These are phyloP conservation scores for Ambrosia hybrid DNA, from an alignment of 140 eudicot genomes.

Conservation along the genomic window DNA sequence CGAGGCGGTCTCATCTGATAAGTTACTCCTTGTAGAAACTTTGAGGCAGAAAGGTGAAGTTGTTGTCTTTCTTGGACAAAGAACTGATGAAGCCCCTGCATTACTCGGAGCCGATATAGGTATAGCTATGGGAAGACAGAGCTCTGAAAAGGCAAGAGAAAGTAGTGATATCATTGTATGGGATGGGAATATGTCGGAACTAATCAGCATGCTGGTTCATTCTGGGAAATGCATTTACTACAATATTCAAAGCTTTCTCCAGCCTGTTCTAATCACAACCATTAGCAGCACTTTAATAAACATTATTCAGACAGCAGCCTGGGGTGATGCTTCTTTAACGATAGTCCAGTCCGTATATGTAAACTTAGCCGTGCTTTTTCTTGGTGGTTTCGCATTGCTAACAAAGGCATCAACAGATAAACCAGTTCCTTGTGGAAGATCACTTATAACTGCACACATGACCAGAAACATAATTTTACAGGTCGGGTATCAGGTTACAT, in stretches of 20 bases:
- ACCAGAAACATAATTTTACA: constrained; percentile 36
- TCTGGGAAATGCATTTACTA: constrained; percentile 32
- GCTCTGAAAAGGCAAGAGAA: constrained; percentile 32
- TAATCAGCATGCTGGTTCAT: constrained; percentile 12
- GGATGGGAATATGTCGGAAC: constrained; percentile 12
- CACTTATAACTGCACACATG: constrained; percentile 32
- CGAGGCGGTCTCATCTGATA: constrained; percentile 36
- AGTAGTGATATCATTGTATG: constrained; percentile 30
- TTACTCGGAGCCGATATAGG: constrained; percentile 42
- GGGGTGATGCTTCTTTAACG: constrained; percentile 36
- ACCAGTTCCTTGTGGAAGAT: background rate
- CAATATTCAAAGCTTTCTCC: constrained; percentile 39
- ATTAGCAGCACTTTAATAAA: constrained; percentile 27
- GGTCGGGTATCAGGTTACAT: constrained; percentile 24
- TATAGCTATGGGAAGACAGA: constrained; percentile 36
- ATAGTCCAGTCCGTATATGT: constrained; percentile 15
- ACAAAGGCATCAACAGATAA: constrained; percentile 13
- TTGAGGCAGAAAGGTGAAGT: constrained; percentile 32
- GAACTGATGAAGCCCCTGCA: constrained; percentile 40
- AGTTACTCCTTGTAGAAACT: constrained; percentile 35
- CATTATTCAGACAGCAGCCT: constrained; percentile 10
- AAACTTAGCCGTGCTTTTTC: constrained; percentile 21
- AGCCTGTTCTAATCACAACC: constrained; percentile 32
- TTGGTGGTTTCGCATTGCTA: constrained; percentile 39
- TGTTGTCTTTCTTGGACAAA: constrained; percentile 36